Base-by-base conservation (phyloP, 1,284 basidiomycete species). In the Trichosporon ovoides region DNA sequence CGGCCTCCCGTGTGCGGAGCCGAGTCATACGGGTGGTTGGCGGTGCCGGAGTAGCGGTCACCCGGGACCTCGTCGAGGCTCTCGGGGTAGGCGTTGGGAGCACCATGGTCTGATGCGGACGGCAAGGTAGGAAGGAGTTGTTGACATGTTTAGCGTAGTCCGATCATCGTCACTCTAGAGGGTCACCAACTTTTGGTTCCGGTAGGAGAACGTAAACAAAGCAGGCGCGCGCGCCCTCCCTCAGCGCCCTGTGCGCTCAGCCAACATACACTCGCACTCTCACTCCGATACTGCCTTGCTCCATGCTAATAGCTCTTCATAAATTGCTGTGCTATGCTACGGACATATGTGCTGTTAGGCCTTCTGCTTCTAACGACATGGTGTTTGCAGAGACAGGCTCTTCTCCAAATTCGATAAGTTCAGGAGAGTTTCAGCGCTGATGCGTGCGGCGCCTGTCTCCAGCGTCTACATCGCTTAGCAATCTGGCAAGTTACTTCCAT, bases 21-120 rank as follows among this genome's bases (percentile, higher is more conserved):
- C 60, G 46, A 16, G 60, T 61, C 36, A 61, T 53, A 18, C 60
- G 34, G 19, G 56, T 40, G 7, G 40, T 19, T 3, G 56, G 28
- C 28, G 28, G 22, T 28, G 60, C 35, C 6, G 56, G 43, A 9
- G 28, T 48, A 3, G 43, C 43, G 7, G 22, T 22, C 11, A 22
- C n/a, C 24, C 43, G 24, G 2, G 43, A 48, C 43, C 43, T 48
- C 28, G 43, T 48, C 3, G 43, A 48, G 4, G 43, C 22, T 19
- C 43, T n/a, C 24, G 43, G 43, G 5, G 43, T 48, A 12, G 43
- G 22, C 28, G 43, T 48, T 7, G 43, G 43, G n/a, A 48, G 43
- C 43, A 48, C 43, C 43, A 48, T 48, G 24, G 43, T 48, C 24
- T 18, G n/a, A 9, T 14, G 3, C n/a, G 24, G 28, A 10, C 14